Percentiles rank a stretch among this genome's conserved stretches.
These are phyloP conservation scores for Hanseniaspora sp. DNA, from an alignment of 1,139 yeast species.

Conservation along the genomic window DNA sequence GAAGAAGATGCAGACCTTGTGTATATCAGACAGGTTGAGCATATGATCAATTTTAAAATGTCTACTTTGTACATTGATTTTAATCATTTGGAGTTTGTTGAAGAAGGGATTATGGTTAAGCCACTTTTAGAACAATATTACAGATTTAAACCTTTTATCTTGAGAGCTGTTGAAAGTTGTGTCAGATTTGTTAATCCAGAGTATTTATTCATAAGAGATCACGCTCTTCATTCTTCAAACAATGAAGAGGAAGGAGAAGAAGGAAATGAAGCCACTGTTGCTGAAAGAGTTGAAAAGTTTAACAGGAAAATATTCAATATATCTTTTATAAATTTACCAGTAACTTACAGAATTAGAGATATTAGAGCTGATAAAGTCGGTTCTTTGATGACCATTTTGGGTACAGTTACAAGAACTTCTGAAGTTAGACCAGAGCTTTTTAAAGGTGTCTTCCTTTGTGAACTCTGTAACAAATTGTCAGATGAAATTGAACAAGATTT, in stretches of 20 bases:
- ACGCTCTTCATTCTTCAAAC: background rate
- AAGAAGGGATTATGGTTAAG: conserved; percentile 78
- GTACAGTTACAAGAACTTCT: conserved; percentile 92
- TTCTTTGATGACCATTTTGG: conserved; percentile 70
- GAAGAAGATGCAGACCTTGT: conserved; percentile 38
- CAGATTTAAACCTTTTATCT: conserved; percentile 77
- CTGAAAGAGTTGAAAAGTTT: conserved; percentile 31
- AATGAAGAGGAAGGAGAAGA: background rate
- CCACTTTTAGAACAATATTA: conserved; percentile 88
- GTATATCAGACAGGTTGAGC: conserved; percentile 70
- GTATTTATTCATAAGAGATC: conserved; percentile 31
- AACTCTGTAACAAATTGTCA: conserved; percentile 70
- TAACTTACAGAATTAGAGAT: conserved; percentile 77
- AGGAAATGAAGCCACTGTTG: background rate
- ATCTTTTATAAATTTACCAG: conserved; percentile 78
- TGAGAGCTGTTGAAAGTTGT: conserved; percentile 61
- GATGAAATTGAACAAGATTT: conserved; percentile 89
- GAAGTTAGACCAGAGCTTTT: conserved; percentile 94
- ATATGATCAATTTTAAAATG: conserved; percentile 66
- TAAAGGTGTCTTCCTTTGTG: conserved; percentile 82
- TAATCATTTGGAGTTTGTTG: conserved; percentile 61
- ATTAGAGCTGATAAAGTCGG: conserved; percentile 85
- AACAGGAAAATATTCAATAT: conserved; percentile 76
- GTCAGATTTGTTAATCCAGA: conserved; percentile 70
- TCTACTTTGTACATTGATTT: conserved; percentile 78